Conservation (phyloP, 495 filamentous ascomycete genomes). For the Lichina pygmaea region DNA sequence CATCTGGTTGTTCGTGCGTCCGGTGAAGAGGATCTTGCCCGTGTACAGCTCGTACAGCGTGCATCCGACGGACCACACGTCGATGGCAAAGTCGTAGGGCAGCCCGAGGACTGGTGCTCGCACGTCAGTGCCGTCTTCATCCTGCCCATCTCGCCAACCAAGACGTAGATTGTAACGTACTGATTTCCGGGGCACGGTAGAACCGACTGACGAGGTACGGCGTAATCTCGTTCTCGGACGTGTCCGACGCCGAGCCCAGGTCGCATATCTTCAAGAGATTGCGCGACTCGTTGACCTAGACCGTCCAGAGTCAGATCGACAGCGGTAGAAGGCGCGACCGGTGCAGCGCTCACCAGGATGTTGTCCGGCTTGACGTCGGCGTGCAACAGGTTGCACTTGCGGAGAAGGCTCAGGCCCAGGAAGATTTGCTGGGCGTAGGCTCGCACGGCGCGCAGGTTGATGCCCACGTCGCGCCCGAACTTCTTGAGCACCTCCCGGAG, state of each 20-base stretch:
- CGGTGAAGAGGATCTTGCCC: slow-evolving; percentile 87
- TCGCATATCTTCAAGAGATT: slow-evolving; percentile 86
- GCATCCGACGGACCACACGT: slow-evolving; percentile 94
- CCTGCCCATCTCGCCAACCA: background rate
- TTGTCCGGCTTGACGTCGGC: slow-evolving; percentile 97
- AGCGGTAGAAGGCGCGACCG: background rate
- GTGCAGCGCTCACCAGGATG: slow-evolving; percentile 29
- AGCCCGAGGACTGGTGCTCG: slow-evolving; percentile 42
- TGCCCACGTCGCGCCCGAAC: slow-evolving; percentile 76
- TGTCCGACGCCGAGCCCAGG: slow-evolving; percentile 75
- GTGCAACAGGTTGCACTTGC: slow-evolving; percentile 79
- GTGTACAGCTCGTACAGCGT: slow-evolving; percentile 93
- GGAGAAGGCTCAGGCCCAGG: slow-evolving; percentile 54
- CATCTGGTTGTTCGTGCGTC: slow-evolving; percentile 95
- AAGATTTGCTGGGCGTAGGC: slow-evolving; percentile 90
- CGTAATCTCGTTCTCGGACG: slow-evolving; percentile 69
- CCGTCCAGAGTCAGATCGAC: background rate
- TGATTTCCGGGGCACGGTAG: slow-evolving; percentile 91
- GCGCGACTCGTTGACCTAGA: slow-evolving; percentile 49
- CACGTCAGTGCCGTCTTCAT: background rate
- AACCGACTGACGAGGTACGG: slow-evolving; percentile 90
- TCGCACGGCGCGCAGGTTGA: slow-evolving; percentile 64
- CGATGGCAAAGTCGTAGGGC: slow-evolving; percentile 77
- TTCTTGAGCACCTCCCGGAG: slow-evolving; percentile 90
- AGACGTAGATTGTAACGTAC: slow-evolving; percentile 5